Evolutionary conservation across 768 basidiomycete genomes (phyloP), one percentile per base, ranked within the genome.

Genomic region (Termitomyces sp.): DNA sequence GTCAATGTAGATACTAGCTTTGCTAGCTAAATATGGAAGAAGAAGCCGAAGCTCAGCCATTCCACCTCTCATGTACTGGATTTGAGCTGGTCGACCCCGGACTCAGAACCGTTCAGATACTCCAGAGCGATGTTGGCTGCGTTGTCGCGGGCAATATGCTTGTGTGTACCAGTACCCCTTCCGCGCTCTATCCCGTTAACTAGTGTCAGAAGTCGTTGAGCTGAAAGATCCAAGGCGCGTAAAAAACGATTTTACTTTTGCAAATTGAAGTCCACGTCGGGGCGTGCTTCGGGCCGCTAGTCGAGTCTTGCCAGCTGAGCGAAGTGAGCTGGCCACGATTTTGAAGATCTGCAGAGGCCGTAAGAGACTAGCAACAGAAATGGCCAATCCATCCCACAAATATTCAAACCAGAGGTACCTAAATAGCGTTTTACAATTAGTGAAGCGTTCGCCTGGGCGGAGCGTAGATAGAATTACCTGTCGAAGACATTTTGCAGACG

Each of bases 241-340:
- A 49, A 65, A 39, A 47, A 28, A 37, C 12, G 14, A n/a, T 23
- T 25, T 62, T 59, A 85, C 87, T 78, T 75, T 83, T 86, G 68
- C 85, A 88, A 5, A 77, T 60, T 3, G 72, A 77, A 1, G 74
- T 84, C 86, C 86, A 88, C 39, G 67, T 63, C 6, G 77, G 79
- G 3, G 67, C 69, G 53, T 84, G 75, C 12, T 67, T 68, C 0
- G 73, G 72, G 0, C 84, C 85, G 10, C 67, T 67, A 5, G 62
- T 65, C 0, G 70, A 72, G 45, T 85, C 82, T 21, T 73, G 64
- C 84, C 85, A 89, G 61, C 76, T 82, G 28, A 88, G 73, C 28
- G 78, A 63, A 17, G 77, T 55, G 35, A 73, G 64, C 34, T 70
- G 69, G 14, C 72, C 71, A 40, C 66, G 69, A n/a, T 68, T 69